A percentile compares a stretch with the other conserved stretches of the same genome.
Conservation (phyloP, 75 land plant genomes). For the Isoetes taiwanensis region DNA sequence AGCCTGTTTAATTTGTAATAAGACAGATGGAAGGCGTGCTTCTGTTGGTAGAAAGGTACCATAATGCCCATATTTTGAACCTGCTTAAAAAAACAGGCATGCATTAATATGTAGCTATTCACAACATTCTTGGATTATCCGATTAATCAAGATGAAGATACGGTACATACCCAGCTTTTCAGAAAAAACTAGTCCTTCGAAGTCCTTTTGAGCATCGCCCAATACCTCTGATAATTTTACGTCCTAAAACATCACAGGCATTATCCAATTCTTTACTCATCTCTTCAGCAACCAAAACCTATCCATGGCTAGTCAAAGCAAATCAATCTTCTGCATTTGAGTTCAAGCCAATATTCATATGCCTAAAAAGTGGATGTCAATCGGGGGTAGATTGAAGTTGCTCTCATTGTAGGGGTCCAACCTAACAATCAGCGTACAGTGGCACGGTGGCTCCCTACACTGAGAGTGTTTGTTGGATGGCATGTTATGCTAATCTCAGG, state of each 20-base stretch:
- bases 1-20: constrained; percentile 24
- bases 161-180: constrained; percentile 58
- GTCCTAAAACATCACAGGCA: constrained; percentile 31
- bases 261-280: neutral
- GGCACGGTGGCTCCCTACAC: neutral
- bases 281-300: neutral
- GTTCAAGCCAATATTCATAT: neutral
- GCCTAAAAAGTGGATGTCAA: neutral
- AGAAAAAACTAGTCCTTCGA: constrained; percentile 62
- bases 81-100: constrained; percentile 19
- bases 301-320: neutral
- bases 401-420: neutral
- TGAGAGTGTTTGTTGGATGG: too few species aligned
- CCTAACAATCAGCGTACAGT: neutral
- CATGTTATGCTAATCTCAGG: too few species aligned
- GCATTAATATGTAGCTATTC: neutral
- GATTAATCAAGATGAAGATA: neutral
- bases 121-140: neutral
- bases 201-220: constrained; percentile 69
- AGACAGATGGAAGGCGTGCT: constrained; percentile 50
- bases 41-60: constrained; percentile 76
- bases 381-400: neutral
- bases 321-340: neutral
- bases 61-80: constrained; percentile 78
- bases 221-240: constrained; percentile 39